A percentile compares a stretch with the other conserved stretches of the same genome.
These are phyloP conservation scores for Melampsora americana DNA, from an alignment of 1,284 basidiomycete species.

Conservation along the genomic window DNA sequence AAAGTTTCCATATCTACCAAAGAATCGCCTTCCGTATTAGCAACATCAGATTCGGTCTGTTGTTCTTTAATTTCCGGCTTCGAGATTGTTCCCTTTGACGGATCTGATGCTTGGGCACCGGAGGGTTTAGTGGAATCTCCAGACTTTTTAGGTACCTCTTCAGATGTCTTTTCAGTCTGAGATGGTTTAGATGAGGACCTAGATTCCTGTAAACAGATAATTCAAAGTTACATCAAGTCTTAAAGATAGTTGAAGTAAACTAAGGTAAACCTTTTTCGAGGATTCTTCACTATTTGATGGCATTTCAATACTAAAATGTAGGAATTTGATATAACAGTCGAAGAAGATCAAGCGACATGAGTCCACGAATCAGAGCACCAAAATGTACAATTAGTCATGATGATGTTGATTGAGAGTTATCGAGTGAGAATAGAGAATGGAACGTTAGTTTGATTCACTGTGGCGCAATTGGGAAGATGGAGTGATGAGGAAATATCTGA, in stretches of 20 bases:
- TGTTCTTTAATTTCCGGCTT: neutral
- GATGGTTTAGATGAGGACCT: neutral
- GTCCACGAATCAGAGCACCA: too few relatives aligned
- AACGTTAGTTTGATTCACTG: too few relatives aligned
- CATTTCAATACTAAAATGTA: neutral
- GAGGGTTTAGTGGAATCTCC: neutral
- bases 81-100: neutral
- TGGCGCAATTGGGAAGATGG: too few relatives aligned
- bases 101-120: neutral
- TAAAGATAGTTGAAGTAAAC: neutral
- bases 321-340: too few relatives aligned
- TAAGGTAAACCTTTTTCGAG: neutral
- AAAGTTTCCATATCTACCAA: constrained; percentile 76
- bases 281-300: neutral
- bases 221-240: neutral
- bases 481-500: too few relatives aligned
- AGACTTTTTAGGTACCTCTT: neutral
- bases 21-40: constrained; percentile 66
- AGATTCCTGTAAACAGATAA: neutral
- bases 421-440: too few relatives aligned
- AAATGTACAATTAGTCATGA: too few relatives aligned
- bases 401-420: too few relatives aligned
- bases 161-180: neutral
- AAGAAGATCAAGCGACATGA: too few relatives aligned
- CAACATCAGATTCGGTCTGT: constrained; percentile 46